These are phyloP conservation scores for Pezicula neosporulosa DNA, from an alignment of 2,329 filamentous ascomycete genomes.

Conservation along the genomic window DNA sequence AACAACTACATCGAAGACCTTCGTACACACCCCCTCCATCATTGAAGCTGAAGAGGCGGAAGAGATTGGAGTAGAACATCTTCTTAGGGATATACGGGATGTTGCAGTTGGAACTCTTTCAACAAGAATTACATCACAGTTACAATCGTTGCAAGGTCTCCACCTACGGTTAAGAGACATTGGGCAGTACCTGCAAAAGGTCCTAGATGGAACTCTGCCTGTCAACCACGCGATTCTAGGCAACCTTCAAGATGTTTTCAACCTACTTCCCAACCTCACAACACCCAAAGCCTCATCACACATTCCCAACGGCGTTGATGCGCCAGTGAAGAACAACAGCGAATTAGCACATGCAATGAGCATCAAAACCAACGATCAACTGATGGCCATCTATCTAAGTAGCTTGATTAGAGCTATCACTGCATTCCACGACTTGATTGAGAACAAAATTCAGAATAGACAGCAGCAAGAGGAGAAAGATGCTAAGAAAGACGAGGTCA, in stretches of 20 bases:
- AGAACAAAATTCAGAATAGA: slow-evolving; percentile 99
- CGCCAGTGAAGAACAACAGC: slow-evolving; percentile 58
- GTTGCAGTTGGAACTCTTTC: slow-evolving; percentile 96
- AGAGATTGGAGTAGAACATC: slow-evolving; percentile 97
- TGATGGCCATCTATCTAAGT: slow-evolving; percentile 97
- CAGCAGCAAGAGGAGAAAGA: slow-evolving; percentile 97
- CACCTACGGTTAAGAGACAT: slow-evolving; percentile 95
- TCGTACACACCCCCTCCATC: slow-evolving; percentile 96
- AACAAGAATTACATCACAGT: slow-evolving; percentile 93
- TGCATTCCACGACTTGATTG: slow-evolving; percentile 97
- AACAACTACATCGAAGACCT: slow-evolving; percentile 93
- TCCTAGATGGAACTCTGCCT: slow-evolving; percentile 86
- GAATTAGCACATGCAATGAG: slow-evolving; percentile 96
- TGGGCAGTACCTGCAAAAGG: slow-evolving; percentile 91
- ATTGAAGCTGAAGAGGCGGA: slow-evolving; percentile 99
- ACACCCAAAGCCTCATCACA: slow-evolving; percentile 69
- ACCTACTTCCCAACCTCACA: slow-evolving; percentile 91
- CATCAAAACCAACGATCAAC: slow-evolving; percentile 97
- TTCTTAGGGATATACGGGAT: slow-evolving; percentile 95
- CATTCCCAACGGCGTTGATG: slow-evolving; percentile 39
- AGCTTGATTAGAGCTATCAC: slow-evolving; percentile 97
- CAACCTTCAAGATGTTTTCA: slow-evolving; percentile 99
- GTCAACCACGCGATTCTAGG: slow-evolving; percentile 97
- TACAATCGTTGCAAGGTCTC: slow-evolving; percentile 94
- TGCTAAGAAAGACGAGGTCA: slow-evolving; percentile 61